Conservation (phyloP, 768 basidiomycete species). For the Pleurotus salmoneostramineus region DNA sequence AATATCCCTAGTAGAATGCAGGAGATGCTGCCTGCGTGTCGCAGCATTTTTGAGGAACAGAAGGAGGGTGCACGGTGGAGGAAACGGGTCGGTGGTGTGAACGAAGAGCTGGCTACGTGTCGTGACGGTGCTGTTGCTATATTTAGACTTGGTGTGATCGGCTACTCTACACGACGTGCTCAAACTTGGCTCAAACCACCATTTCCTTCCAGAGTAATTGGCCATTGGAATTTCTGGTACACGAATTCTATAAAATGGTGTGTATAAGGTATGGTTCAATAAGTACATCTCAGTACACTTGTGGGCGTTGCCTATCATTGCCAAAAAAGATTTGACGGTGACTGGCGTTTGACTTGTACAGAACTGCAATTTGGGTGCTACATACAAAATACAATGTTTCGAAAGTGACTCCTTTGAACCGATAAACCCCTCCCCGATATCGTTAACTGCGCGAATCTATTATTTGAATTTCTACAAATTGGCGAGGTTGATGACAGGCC, state of each 20-base stretch:
- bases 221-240: too few species aligned
- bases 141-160: conserved; percentile 11
- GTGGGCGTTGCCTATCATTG: too few species aligned
- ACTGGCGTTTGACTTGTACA: too few species aligned
- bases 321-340: too few species aligned
- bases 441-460: conserved; percentile 23
- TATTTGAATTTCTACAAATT: conserved; percentile 38
- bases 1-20: conserved; percentile 41
- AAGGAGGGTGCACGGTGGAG: conserved; percentile 12
- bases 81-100: conserved; percentile 6
- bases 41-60: conserved; percentile 36
- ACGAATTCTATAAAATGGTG: too few species aligned
- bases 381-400: conserved; percentile 27
- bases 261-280: too few species aligned
- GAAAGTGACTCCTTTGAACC: too few species aligned
- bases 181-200: too few species aligned
- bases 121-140: conserved; percentile 22
- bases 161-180: too few species aligned
- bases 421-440: conserved; percentile 10
- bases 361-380: conserved; percentile 13
- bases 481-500: conserved; percentile 73
- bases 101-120: conserved; percentile 21
- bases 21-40: conserved; percentile 43
- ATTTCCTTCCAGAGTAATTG: too few species aligned
- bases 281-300: too few species aligned